These are phyloP conservation scores for Arthrobotrys megalospora DNA, from an alignment of 2,329 filamentous ascomycete species.

Conservation along the genomic window DNA sequence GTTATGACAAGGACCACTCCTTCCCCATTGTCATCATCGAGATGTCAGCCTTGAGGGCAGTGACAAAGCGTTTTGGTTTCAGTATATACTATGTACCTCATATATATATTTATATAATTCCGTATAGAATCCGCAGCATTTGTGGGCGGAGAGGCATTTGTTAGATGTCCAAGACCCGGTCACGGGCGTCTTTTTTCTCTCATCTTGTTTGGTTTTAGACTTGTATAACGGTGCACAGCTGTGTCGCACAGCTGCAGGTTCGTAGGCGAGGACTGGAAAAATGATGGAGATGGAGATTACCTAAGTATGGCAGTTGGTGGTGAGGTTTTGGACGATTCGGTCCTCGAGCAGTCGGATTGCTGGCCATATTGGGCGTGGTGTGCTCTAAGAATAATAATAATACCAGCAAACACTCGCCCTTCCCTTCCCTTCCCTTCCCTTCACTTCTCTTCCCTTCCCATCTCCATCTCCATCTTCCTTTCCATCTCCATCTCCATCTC, in stretches of 20 bases:
- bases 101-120: conserved; percentile 1
- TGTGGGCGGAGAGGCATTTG: background rate
- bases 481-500: background rate
- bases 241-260: conserved; percentile 14
- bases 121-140: conserved; percentile 3
- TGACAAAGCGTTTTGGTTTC: background rate
- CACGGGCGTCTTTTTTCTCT: too few relatives aligned
- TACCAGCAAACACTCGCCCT: background rate
- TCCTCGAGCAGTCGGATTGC: background rate
- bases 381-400: too few relatives aligned
- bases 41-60: conserved; percentile 2
- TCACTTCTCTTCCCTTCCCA: too few relatives aligned
- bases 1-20: background rate
- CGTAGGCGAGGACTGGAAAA: background rate
- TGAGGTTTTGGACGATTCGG: background rate
- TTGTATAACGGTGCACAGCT: conserved; percentile 15
- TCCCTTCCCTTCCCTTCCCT: too few relatives aligned
- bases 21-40: background rate
- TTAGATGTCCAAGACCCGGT: background rate
- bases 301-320: too few relatives aligned
- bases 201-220: background rate
- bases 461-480: background rate
- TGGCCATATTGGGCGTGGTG: too few relatives aligned
- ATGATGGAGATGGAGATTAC: background rate
- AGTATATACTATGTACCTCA: background rate